phyloP scores from a whole-genome alignment of 2,329 filamentous ascomycete species.

The Ascochyta koolunga region DNA sequence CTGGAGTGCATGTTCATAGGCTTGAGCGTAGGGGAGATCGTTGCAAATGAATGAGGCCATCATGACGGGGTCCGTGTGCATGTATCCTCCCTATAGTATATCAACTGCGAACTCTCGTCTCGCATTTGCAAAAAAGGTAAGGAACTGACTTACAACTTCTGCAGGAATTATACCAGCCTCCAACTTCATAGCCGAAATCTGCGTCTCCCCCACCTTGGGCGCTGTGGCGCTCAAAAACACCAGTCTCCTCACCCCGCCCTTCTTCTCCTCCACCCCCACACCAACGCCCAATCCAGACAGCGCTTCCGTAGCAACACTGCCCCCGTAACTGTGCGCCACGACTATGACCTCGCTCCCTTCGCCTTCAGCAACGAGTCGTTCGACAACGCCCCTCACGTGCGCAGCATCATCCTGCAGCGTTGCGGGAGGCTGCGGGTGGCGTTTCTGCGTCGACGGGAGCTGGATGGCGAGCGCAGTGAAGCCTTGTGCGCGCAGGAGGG shows the following conservation, averaged over 20 bases:
- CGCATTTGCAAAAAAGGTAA: not conserved
- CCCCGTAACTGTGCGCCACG: conserved; percentile 24
- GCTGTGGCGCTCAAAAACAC: conserved; percentile 23
- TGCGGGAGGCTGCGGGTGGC: conserved; percentile 17
- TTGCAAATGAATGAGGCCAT: conserved; percentile 17
- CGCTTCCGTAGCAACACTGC: conserved; percentile 17
- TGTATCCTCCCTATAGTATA: conserved; percentile 7
- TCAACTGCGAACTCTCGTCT: too few relatives aligned
- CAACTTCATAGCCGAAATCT: conserved; percentile 10
- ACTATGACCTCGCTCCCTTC: conserved; percentile 37
- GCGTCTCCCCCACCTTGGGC: conserved; percentile 18
- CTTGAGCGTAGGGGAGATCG: conserved; percentile 28
- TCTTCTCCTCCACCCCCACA: conserved; percentile 6
- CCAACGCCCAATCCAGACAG: conserved; percentile 9
- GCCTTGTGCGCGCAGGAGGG: conserved; percentile 11
- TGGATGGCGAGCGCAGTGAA: conserved; percentile 20
- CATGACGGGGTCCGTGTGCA: conserved; percentile 18
- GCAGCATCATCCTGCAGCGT: conserved; percentile 36
- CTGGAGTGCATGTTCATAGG: conserved; percentile 20
- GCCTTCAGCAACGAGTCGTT: conserved; percentile 29
- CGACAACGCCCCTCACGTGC: conserved; percentile 28
- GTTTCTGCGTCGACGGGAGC: conserved; percentile 23
- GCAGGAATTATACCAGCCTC: not conserved
- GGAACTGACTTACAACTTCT: conserved; percentile 3
- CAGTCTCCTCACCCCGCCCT: conserved; percentile 28